These are phyloP conservation scores for Colletotrichum australisinense DNA, from an alignment of 2,329 filamentous ascomycete genomes.

Conservation along the genomic window DNA sequence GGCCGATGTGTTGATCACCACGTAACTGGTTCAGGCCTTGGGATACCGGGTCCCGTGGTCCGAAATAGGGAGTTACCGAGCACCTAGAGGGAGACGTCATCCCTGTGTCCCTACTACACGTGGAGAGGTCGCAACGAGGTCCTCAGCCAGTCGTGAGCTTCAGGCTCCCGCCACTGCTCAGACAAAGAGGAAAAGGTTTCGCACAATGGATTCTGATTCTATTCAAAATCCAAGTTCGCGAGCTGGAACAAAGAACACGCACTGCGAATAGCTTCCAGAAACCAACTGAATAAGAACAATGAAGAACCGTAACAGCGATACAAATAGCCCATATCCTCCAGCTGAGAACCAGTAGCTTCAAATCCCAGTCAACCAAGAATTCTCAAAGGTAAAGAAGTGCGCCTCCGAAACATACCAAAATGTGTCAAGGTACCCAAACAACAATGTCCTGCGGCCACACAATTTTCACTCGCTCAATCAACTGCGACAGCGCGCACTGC, in stretches of 20 bases:
- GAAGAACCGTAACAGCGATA: not conserved
- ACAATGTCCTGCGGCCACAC: constrained; percentile 42
- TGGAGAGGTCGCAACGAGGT: not conserved
- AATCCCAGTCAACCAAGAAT: not conserved
- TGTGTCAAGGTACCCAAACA: constrained; percentile 41
- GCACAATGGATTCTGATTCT: no score
- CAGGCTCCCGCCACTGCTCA: not conserved
- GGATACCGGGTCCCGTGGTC: not conserved
- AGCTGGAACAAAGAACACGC: not conserved
- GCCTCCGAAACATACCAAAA: constrained; percentile 16
- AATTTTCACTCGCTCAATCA: constrained; percentile 34
- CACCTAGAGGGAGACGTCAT: not conserved
- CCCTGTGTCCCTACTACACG: not conserved
- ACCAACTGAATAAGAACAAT: not conserved
- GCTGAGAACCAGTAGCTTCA: no score
- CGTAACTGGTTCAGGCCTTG: not conserved
- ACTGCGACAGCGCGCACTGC: constrained; percentile 29
- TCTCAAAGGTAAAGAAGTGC: not conserved
- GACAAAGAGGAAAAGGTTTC: not conserved
- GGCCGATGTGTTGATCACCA: not conserved
- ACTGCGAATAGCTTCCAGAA: constrained; percentile 3
- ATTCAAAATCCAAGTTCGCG: not conserved
- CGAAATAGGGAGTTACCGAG: not conserved
- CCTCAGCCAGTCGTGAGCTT: not conserved
- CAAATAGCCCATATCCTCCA: not conserved